Evolutionary conservation across 1,284 basidiomycete species (phyloP).

Genomic region (Wolfiporia cocos): DNA sequence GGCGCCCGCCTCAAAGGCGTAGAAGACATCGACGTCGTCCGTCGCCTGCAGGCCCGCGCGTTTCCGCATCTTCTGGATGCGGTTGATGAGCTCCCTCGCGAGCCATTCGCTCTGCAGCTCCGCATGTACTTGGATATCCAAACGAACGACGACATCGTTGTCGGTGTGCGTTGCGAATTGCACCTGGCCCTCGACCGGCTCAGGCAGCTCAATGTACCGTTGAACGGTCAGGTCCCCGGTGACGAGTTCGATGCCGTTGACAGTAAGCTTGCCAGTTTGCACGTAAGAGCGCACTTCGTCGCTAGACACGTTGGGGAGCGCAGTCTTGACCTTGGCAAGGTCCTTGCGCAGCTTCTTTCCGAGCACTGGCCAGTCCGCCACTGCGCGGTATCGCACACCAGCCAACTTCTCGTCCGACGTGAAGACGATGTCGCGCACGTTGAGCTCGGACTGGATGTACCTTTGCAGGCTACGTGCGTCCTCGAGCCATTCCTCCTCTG

Average conservation of each 20-base stretch:
- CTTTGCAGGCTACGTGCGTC: constrained; percentile 84
- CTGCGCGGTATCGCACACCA: constrained; percentile 88
- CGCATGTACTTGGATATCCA: constrained; percentile 84
- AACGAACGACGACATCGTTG: constrained; percentile 89
- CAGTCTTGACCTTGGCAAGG: constrained; percentile 86
- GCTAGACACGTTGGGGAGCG: constrained; percentile 76
- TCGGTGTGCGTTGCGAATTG: constrained; percentile 87
- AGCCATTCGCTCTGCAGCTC: constrained; percentile 89
- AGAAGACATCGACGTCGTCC: constrained; percentile 91
- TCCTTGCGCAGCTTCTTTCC: constrained; percentile 95
- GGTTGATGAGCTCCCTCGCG: constrained; percentile 87
- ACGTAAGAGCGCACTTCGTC: constrained; percentile 83
- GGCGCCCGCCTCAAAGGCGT: constrained; percentile 70
- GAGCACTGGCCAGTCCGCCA: constrained; percentile 94
- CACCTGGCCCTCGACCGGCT: constrained; percentile 46
- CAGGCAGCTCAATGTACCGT: constrained; percentile 82
- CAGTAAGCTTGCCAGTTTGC: constrained; percentile 70
- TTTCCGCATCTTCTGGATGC: constrained; percentile 95
- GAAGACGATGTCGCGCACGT: constrained; percentile 87
- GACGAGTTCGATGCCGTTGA: constrained; percentile 89
- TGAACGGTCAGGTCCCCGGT: constrained; percentile 89
- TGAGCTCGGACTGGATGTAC: constrained; percentile 95
- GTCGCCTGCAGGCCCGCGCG: constrained; percentile 93
- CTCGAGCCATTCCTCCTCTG: constrained; percentile 77
- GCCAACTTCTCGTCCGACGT: constrained; percentile 84